Base-by-base conservation (phyloP, 1,139 yeast species). In the Pichia sp. region DNA sequence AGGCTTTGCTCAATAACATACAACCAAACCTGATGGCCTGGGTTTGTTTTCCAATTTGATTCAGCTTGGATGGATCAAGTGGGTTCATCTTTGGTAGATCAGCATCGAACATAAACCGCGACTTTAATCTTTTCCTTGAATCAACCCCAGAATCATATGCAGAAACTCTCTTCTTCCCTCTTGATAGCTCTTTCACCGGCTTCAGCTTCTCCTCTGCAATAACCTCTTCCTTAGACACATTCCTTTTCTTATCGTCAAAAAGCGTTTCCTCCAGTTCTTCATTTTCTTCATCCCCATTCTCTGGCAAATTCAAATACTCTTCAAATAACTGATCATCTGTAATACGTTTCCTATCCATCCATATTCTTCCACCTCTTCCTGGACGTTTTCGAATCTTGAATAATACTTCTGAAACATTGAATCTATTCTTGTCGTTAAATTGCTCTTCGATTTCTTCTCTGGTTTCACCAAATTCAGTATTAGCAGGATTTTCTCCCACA, bases 21-120 rank as follows among this genome's bases (percentile, higher is more conserved):
- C 96, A 84, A 6, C 97, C 97, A 70, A 92, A 91, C 59, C 97
- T 76, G 41, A 92, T 88, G 0, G 88, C 84, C 71, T 91, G 97
- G 0, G 97, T 91, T 55, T 85, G 95, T 55, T 86, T 87, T 24
- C 92, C 83, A 51, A 91, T 89, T 60, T 88, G 87, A 65, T 91
- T 92, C 63, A 91, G 76, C 56, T 81, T 78, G 0, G 84, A 79
- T 1, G 85, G 85, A 65, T 80, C 84, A 55, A 92, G 78, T 2
- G 87, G 87, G 58, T 80, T 85, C 55, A 75, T 79, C 52, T 74
- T 78, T 5, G 78, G 72, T 46, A 76, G 67, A 61, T 90, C 96
- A 48, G 79, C 74, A 67, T 91, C 96, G 68, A 83, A 89, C 69
- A 76, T 79, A 87, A 90, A 90, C 58, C 85, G 80, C 44, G 92